Base-by-base conservation (phyloP, 345 rosid species). In the Crucihimalaya himalaica region DNA sequence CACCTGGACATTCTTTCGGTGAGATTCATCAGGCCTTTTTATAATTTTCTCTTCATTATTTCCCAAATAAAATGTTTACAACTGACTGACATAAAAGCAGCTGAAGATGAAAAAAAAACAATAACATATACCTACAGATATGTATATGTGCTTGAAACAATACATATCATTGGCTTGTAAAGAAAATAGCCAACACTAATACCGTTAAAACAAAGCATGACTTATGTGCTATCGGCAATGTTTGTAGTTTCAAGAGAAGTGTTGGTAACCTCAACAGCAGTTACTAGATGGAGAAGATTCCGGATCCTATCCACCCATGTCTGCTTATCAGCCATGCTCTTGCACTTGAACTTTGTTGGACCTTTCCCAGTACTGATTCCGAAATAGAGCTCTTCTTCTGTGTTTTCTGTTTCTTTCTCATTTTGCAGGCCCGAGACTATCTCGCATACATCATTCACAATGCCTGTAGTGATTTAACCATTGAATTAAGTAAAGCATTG, bases 331-430 rank as follows among this genome's bases (percentile, higher is more conserved):
- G 79, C 78, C 84, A 86, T 86, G 84, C 69, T 84, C 84, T 87
- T 84, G 86, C 99, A 95, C 79, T 90, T 90, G 81, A 95, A 90
- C 77, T 95, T 97, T 4, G 87, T 69, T 20, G 90, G 84, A 32
- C 99, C 97, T 57, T 95, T 88, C 11, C 84, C 97, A 3, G 99
- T 95, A 70, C 83, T 90, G 16, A 90, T 81, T 39, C 92, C 99
- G 19, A 95, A 92, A 63, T 85, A 83, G 39, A 87, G 72, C 56
- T 77, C 82, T 69, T 90, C 94, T 63, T 86, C 97, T 5, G 82
- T 40, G 2, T 79, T 81, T 43, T 90, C 90, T 42, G 84, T 87
- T 58, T 88, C 96, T 77, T 86, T 87, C 71, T 81, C 81, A 5
- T 86, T 82, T n/a, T 96, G 91, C 97, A 96, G 88, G 71, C 85